phyloP scores from a whole-genome alignment of 805 yeast genomes.

The Wickerhamiella azyma region DNA sequence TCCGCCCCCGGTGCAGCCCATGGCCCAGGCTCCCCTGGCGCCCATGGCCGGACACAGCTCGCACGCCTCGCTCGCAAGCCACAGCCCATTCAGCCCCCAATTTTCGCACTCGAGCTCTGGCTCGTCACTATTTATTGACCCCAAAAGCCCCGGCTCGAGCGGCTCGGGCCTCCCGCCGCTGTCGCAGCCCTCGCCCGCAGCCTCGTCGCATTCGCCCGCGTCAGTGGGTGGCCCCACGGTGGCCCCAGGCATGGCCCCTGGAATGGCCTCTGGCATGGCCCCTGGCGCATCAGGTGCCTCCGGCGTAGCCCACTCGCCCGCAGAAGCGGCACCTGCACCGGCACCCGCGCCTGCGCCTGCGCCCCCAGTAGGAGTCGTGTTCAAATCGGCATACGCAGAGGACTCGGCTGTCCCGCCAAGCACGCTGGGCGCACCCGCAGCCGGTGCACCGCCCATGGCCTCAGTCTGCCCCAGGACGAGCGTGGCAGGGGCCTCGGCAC shows the following conservation, averaged over 20 bases:
- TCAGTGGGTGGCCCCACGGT: too few species aligned
- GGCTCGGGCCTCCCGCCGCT: not conserved
- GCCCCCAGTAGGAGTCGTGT: conserved; percentile 15
- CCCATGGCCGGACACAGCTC: too few species aligned
- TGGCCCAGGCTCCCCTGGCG: too few species aligned
- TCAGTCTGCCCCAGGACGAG: not conserved
- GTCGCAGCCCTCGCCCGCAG: not conserved
- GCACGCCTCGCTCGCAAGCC: too few species aligned
- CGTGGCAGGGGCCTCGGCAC: not conserved
- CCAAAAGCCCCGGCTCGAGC: not conserved
- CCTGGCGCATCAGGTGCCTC: too few species aligned
- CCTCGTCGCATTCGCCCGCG: not conserved
- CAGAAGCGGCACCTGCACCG: too few species aligned
- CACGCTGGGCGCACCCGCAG: not conserved
- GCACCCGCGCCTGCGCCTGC: conserved; percentile 12
- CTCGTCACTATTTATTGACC: not conserved
- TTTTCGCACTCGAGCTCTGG: too few species aligned
- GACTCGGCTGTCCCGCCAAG: not conserved
- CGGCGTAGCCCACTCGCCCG: too few species aligned
- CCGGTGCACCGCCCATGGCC: not conserved
- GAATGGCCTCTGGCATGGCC: too few species aligned
- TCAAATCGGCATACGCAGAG: conserved; percentile 15
- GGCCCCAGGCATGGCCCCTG: too few species aligned
- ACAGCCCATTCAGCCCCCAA: too few species aligned
- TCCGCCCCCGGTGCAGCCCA: too few species aligned